Base-by-base conservation (phyloP, 2,329 filamentous ascomycete genomes). In the Mycosphaerella sp. region DNA sequence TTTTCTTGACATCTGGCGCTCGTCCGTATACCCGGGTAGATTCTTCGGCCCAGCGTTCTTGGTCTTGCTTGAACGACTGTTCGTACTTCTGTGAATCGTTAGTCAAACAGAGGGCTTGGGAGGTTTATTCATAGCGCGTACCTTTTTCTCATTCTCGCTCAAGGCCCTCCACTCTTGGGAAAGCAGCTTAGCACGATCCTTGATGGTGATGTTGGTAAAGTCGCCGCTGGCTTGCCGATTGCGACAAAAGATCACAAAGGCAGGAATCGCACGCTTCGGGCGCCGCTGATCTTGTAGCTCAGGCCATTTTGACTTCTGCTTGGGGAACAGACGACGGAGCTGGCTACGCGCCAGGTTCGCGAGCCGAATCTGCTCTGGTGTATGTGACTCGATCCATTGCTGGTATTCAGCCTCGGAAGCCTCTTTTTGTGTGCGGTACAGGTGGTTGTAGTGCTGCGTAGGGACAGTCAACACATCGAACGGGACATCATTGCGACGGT, bases 281-380 rank as follows among this genome's bases (percentile, higher is more conserved):
- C 65, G 60, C 44, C 83, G 76, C 9, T 79, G 73, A 61, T 86
- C 83, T 4, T 68, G 54, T 47, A 85, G 73, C n/a, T 44, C n/a
- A 2, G 53, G 44, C 50, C 52, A 62, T 25, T 59, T 60, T 6
- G 21, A 18, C 3, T 44, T 54, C 10, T 44, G 55, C 4, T 54
- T 43, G 37, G 42, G 41, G 16, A 43, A 36, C 17, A 46, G 42
- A 34, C 52, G 62, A 32, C 64, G 63, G 14, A 77, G 59, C 4
- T 39, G 9, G 1, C 35, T 52, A 34, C 83, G 79, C 9, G 83
- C 83, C 9, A 57, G 62, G 64, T 86, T 86, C 50, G 83, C 82
- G 2, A 71, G 52, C 41, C 70, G 70, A 59, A 86, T 84, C 61
- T 83, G 65, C 4, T 78, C 69, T 8, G 79, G 75, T 1, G 78